Conservation (phyloP, 78 protist species). For the Emiliania huxleyi region DNA sequence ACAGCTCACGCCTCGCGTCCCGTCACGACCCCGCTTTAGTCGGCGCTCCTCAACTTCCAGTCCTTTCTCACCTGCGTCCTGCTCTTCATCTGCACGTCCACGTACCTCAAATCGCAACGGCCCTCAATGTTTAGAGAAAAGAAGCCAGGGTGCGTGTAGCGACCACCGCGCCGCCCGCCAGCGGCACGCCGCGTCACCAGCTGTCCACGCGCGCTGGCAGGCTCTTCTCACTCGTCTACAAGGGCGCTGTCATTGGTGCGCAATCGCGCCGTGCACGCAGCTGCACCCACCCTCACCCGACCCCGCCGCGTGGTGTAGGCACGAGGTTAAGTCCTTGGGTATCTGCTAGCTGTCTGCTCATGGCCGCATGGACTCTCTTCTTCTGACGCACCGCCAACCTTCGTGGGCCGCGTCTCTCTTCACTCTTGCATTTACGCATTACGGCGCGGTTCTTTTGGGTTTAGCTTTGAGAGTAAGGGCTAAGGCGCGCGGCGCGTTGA, state of each 20-base stretch:
- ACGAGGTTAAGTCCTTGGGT: not conserved
- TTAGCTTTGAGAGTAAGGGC: no score
- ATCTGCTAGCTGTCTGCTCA: not conserved
- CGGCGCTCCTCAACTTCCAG: slow-evolving; percentile 37
- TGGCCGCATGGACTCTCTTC: not conserved
- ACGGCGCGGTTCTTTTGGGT: no score
- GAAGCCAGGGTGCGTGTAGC: slow-evolving; percentile 18
- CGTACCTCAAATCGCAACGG: not conserved
- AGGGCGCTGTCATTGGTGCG: not conserved
- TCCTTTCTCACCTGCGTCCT: not conserved
- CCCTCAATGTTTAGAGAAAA: not conserved
- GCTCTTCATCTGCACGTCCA: slow-evolving; percentile 34
- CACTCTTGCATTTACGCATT: no score
- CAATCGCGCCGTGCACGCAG: not conserved
- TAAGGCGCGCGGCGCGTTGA: no score
- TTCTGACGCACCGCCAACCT: no score
- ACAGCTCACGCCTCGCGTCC: no score
- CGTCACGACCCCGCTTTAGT: no score
- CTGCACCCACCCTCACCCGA: no score
- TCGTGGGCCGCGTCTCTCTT: no score
- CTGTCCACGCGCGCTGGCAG: not conserved
- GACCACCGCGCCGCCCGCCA: not conserved
- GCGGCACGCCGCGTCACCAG: no score
- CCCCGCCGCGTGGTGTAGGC: not conserved
- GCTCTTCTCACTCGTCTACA: not conserved